A percentile compares a stretch with the other conserved stretches of the same genome.
Conservation (phyloP, 257 asterid species). For the Gentiana dahurica region DNA sequence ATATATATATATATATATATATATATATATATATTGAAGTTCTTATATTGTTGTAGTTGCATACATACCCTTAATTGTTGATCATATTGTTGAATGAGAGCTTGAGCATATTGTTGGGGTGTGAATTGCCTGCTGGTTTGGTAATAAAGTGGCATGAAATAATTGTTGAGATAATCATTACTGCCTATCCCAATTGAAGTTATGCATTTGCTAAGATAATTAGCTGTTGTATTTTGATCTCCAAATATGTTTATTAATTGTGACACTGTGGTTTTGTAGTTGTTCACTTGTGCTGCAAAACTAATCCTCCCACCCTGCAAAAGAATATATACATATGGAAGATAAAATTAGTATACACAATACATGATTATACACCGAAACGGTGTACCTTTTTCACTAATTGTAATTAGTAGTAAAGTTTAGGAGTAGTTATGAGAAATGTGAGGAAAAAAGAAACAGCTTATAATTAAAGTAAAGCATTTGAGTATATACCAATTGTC, state of each 20-base stretch:
- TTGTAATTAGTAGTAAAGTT: too few relatives aligned
- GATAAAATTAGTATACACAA: background rate
- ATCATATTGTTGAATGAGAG: constrained; percentile 28
- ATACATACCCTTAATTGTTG: constrained; percentile 22
- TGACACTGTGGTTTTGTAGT: constrained; percentile 63
- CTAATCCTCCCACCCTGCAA: constrained; percentile 57
- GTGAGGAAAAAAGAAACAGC: too few relatives aligned
- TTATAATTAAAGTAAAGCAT: too few relatives aligned
- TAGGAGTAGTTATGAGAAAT: too few relatives aligned
- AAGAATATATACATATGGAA: background rate
- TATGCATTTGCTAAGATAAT: constrained; percentile 32
- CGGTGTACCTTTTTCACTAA: too few relatives aligned
- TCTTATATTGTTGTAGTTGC: background rate
- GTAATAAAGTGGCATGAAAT: constrained; percentile 37
- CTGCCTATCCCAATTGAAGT: constrained; percentile 41
- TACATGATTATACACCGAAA: too few relatives aligned
- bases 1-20: too few relatives aligned
- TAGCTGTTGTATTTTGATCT: constrained; percentile 21
- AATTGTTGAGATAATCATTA: constrained; percentile 44
- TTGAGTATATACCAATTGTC: constrained; percentile 37
- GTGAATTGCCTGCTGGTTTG: constrained; percentile 24
- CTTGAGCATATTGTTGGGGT: constrained; percentile 30
- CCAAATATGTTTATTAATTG: constrained; percentile 39
- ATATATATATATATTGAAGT: background rate
- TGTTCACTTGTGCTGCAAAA: constrained; percentile 51